Conservation (phyloP, 2,329 filamentous ascomycete species). For the Harringtonia aguacate region DNA sequence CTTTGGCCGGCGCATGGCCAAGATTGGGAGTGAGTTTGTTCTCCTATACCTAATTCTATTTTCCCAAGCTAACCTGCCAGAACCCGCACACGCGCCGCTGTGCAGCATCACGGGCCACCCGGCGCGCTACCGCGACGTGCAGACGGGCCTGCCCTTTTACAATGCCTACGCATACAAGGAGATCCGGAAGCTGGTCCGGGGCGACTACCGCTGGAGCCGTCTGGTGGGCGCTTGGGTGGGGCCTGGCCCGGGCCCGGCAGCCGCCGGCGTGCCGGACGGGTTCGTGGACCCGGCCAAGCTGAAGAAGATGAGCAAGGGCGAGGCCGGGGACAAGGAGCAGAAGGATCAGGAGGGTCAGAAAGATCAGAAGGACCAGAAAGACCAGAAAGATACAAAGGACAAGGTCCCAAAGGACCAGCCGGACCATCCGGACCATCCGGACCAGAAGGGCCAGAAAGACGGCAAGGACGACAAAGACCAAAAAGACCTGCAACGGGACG, state of each 20-base stretch:
- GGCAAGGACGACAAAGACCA: background rate
- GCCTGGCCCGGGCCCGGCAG: conserved; percentile 43
- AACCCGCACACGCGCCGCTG: conserved; percentile 39
- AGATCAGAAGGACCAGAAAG: background rate
- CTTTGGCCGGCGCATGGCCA: conserved; percentile 48
- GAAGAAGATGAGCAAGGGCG: conserved; percentile 5
- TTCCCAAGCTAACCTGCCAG: conserved; percentile 19
- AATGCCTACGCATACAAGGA: conserved; percentile 73
- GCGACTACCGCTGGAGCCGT: conserved; percentile 73
- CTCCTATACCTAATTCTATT: background rate
- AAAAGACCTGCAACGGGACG: background rate
- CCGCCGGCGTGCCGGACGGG: conserved; percentile 67
- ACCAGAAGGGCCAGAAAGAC: too few species aligned
- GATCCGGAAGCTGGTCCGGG: conserved; percentile 61
- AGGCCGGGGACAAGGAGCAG: background rate
- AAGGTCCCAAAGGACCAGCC: too few species aligned
- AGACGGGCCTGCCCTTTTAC: conserved; percentile 71
- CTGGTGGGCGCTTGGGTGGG: conserved; percentile 80
- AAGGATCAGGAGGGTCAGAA: background rate
- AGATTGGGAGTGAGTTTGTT: conserved; percentile 37
- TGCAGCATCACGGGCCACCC: conserved; percentile 78
- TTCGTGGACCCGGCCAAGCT: conserved; percentile 37
- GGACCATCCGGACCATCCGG: too few species aligned
- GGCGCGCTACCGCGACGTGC: conserved; percentile 75
- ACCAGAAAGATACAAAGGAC: background rate